A percentile compares a stretch with the other conserved stretches of the same genome.
Evolutionary conservation across 805 yeast genomes (phyloP).

Genomic region (Spathaspora passalidarum): DNA sequence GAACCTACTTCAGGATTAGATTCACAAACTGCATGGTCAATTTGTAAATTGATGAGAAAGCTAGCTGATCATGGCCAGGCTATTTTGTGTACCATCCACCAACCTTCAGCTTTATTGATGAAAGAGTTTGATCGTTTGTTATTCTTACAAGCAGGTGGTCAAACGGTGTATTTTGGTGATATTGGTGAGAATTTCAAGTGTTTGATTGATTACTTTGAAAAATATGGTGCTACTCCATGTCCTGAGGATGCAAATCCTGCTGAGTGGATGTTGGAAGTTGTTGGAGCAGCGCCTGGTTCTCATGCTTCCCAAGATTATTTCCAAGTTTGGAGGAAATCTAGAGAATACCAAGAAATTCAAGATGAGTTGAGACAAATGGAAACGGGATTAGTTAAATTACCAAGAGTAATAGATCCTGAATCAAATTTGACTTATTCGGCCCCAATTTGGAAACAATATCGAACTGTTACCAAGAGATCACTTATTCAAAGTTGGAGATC

Average conservation of each 20-base stretch:
- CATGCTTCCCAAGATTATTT: conserved; percentile 67
- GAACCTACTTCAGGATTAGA: conserved; percentile 96
- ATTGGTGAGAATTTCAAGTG: conserved; percentile 61
- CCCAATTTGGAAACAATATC: conserved; percentile 23
- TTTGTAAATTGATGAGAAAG: conserved; percentile 77
- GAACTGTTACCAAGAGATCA: conserved; percentile 28
- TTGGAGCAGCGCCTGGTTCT: conserved; percentile 79
- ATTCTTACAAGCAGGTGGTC: conserved; percentile 70
- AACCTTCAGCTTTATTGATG: conserved; percentile 80
- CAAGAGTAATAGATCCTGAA: conserved; percentile 22
- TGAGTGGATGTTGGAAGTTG: conserved; percentile 87
- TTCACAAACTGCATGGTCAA: conserved; percentile 88
- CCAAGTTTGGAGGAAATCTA: conserved; percentile 73
- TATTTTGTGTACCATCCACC: conserved; percentile 90
- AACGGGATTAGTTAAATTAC: conserved; percentile 34
- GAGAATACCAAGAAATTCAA: conserved; percentile 55
- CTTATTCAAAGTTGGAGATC: conserved; percentile 48
- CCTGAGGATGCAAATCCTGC: conserved; percentile 36
- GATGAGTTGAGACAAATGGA: conserved; percentile 64
- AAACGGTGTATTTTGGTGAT: conserved; percentile 78
- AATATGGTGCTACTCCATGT: conserved; percentile 55
- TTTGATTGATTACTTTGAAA: conserved; percentile 64
- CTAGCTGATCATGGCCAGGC: conserved; percentile 85
- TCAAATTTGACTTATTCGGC: conserved; percentile 27
- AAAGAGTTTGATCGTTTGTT: conserved; percentile 72